Evolutionary conservation across 495 filamentous ascomycete genomes (phyloP).

Genomic region (Saxispiralis lemnorum): DNA sequence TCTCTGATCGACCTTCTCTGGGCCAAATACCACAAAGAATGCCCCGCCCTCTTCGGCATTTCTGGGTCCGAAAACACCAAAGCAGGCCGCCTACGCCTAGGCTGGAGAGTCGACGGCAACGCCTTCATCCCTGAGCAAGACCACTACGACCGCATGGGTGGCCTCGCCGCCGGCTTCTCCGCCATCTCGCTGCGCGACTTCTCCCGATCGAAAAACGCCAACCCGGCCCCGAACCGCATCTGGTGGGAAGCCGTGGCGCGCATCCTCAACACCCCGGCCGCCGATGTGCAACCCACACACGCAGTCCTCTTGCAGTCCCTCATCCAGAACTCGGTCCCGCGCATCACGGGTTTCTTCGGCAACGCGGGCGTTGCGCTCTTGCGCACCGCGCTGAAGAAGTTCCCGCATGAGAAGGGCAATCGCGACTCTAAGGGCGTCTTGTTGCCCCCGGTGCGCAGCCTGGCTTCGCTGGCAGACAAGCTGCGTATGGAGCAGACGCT

Average conservation of each 20-base stretch:
- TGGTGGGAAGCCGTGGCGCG: constrained; percentile 64
- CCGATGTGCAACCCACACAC: constrained; percentile 57
- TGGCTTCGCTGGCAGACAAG: too few relatives aligned
- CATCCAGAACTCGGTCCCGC: constrained; percentile 49
- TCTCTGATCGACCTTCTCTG: constrained; percentile 72
- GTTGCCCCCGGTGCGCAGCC: too few relatives aligned
- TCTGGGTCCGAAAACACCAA: constrained; percentile 58
- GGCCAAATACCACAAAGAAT: constrained; percentile 65
- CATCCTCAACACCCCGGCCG: constrained; percentile 52
- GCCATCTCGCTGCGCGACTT: constrained; percentile 70
- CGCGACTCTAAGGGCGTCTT: constrained; percentile 17
- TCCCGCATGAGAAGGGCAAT: constrained; percentile 36
- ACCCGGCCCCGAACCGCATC: constrained; percentile 60
- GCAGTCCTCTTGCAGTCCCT: constrained; percentile 60
- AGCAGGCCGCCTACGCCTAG: constrained; percentile 47
- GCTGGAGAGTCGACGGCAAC: constrained; percentile 48
- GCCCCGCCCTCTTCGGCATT: constrained; percentile 77
- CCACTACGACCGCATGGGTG: constrained; percentile 69
- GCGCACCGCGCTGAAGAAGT: constrained; percentile 44
- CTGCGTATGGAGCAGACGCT: too few relatives aligned
- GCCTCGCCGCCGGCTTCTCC: constrained; percentile 67
- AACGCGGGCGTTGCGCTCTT: constrained; percentile 46
- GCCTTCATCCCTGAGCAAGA: constrained; percentile 42
- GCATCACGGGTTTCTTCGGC: constrained; percentile 64
- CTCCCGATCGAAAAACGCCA: constrained; percentile 39